phyloP scores from a whole-genome alignment of 257 asterid genomes.

The Nicotiana otophora region DNA sequence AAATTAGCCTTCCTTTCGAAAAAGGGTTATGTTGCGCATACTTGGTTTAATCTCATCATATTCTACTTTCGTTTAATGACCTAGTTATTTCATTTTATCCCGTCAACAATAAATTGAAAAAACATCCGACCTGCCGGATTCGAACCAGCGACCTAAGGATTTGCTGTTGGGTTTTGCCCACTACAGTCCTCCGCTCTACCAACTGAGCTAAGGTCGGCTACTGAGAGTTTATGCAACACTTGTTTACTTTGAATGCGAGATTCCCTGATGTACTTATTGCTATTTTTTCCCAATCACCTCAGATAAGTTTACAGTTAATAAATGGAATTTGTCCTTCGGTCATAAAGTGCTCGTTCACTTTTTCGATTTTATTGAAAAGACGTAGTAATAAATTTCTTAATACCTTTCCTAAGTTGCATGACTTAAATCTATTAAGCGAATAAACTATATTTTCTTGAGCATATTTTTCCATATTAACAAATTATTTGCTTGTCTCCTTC shows the following conservation, averaged over 20 bases:
- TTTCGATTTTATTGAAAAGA: too few species aligned
- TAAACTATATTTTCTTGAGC: too few species aligned
- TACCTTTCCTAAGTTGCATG: too few species aligned
- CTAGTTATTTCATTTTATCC: not conserved
- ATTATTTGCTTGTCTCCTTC: too few species aligned
- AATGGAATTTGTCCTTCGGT: too few species aligned
- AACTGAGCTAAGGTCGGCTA: constrained; percentile 4
- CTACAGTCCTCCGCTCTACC: constrained; percentile 15
- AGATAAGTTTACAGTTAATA: too few species aligned
- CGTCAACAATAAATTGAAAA: too few species aligned
- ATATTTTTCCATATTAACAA: too few species aligned
- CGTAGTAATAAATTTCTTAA: too few species aligned
- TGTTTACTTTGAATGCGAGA: too few species aligned
- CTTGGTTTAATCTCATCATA: not conserved
- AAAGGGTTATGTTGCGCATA: not conserved
- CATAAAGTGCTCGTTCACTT: too few species aligned
- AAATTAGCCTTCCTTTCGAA: not conserved
- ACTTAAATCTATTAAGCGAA: too few species aligned
- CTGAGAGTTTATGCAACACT: fast-evolving
- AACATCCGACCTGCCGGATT: constrained; percentile 11
- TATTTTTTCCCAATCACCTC: not conserved
- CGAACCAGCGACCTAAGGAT: constrained; percentile 14
- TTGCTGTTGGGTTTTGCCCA: not conserved
- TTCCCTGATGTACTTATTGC: fast-evolving
- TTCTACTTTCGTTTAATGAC: not conserved